Conservation (phyloP, 331 rosid species). For the Malus hybrid region DNA sequence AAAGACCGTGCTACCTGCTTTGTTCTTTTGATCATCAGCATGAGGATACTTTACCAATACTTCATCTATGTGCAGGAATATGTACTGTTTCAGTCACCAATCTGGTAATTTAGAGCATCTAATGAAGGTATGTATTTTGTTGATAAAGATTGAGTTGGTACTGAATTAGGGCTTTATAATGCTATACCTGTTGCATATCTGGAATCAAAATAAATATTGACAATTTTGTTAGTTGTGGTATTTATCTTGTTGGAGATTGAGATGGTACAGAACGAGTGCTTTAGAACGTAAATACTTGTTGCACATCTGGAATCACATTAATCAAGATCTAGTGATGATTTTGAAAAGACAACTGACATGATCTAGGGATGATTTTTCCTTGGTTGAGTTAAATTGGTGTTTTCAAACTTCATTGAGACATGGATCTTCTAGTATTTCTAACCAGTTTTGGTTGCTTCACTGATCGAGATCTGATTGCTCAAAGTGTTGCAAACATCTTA, state of each 20-base stretch:
- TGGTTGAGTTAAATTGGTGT: neutral
- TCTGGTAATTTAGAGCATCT: slow-evolving; percentile 97
- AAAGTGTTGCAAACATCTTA: neutral
- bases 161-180: slow-evolving; percentile 12
- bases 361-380: neutral
- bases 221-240: too few species aligned
- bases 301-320: neutral
- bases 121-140: slow-evolving; percentile 64
- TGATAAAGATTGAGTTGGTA: neutral
- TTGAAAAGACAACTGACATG: neutral
- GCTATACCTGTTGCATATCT: neutral
- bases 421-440: neutral
- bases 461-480: neutral
- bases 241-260: neutral
- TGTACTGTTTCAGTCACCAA: slow-evolving; percentile 92
- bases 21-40: neutral
- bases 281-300: neutral
- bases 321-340: neutral
- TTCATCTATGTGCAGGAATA: slow-evolving; percentile 56
- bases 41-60: neutral
- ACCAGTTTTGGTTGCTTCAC: neutral
- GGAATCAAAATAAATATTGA: neutral
- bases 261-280: slow-evolving; percentile 10
- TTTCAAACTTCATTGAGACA: neutral
- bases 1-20: neutral